Evolutionary conservation across 1,284 basidiomycete species (phyloP).

Genomic region (Ceratobasidium papillatum): DNA sequence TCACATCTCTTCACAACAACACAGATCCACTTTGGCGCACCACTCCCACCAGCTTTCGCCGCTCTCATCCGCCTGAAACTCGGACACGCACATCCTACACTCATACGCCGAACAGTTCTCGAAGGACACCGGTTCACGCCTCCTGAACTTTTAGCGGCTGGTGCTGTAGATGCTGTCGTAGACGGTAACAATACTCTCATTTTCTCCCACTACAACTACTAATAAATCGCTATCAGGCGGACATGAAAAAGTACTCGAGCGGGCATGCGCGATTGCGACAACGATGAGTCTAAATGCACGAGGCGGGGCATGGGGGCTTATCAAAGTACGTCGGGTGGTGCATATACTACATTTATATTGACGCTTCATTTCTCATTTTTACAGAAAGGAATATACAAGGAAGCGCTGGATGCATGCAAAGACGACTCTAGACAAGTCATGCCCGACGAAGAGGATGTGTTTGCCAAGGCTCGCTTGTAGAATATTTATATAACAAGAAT

Average conservation of each 20-base stretch:
- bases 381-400: constrained; percentile 57
- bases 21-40: constrained; percentile 83
- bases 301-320: constrained; percentile 58
- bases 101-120: constrained; percentile 79
- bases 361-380: constrained; percentile 7
- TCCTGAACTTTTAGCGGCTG: constrained; percentile 70
- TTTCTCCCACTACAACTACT: neutral
- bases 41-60: constrained; percentile 78
- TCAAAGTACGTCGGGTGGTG: constrained; percentile 55
- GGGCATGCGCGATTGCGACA: constrained; percentile 54
- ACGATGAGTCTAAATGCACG: constrained; percentile 54
- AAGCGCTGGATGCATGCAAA: constrained; percentile 51
- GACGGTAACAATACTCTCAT: constrained; percentile 45
- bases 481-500: too few relatives aligned
- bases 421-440: constrained; percentile 48
- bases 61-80: constrained; percentile 74
- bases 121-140: constrained; percentile 87
- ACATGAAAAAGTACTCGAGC: constrained; percentile 66
- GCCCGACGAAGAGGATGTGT: constrained; percentile 50
- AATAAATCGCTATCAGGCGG: constrained; percentile 48
- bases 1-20: constrained; percentile 17
- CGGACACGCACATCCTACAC: constrained; percentile 57
- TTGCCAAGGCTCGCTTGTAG: constrained; percentile 52
- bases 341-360: neutral
- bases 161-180: constrained; percentile 78